These are phyloP conservation scores for Candida krabiensis DNA, from an alignment of 805 yeast species.

Conservation along the genomic window DNA sequence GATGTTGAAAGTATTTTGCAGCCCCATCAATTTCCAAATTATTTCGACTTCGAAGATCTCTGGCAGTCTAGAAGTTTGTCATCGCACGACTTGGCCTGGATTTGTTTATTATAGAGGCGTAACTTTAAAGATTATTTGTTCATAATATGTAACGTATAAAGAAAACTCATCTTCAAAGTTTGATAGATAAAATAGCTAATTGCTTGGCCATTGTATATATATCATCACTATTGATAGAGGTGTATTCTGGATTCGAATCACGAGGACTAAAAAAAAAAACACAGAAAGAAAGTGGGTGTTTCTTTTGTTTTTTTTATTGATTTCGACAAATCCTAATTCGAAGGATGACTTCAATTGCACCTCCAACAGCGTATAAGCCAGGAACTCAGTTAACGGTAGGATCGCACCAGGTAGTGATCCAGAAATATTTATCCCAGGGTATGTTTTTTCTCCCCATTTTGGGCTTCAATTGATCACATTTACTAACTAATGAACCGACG, in stretches of 20 bases:
- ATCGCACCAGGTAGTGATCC: slow-evolving; percentile 68
- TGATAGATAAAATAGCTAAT: too few relatives aligned
- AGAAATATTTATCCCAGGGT: slow-evolving; percentile 78
- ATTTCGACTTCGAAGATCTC: too few relatives aligned
- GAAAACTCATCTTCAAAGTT: too few relatives aligned
- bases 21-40: not conserved
- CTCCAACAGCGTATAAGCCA: slow-evolving; percentile 64
- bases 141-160: too few relatives aligned
- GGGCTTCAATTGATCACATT: not conserved
- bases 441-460: slow-evolving; percentile 13
- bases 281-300: not conserved
- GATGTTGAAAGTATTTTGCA: not conserved
- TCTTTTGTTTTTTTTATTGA: not conserved
- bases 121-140: slow-evolving; percentile 10
- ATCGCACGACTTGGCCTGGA: slow-evolving; percentile 1
- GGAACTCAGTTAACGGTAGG: slow-evolving; percentile 85
- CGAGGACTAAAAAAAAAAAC: not conserved
- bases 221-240: too few relatives aligned
- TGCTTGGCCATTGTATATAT: too few relatives aligned
- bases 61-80: too few relatives aligned
- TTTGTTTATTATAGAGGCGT: not conserved
- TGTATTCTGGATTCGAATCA: too few relatives aligned
- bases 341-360: slow-evolving; percentile 34
- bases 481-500: not conserved
- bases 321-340: not conserved